phyloP scores from a whole-genome alignment of 805 yeast species.

The Pichia thaimueangensis region DNA sequence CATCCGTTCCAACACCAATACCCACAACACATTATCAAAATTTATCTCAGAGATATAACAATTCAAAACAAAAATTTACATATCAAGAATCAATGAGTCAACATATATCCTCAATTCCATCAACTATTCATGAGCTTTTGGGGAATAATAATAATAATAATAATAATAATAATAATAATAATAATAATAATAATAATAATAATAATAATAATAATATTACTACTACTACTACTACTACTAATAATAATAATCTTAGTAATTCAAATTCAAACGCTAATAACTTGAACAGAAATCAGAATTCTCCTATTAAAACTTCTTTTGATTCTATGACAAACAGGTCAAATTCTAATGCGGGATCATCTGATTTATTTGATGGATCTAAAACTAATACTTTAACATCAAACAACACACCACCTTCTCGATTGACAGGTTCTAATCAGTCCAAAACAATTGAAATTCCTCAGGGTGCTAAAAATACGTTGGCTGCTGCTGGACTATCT shows the following conservation, averaged over 20 bases:
- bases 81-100: constrained; percentile 15
- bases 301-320: too few relatives aligned
- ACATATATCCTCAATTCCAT: constrained; percentile 28
- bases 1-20: constrained; percentile 6
- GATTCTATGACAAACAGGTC: too few relatives aligned
- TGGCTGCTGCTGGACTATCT: constrained; percentile 59
- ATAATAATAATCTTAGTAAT: background rate
- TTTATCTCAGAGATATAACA: constrained; percentile 13
- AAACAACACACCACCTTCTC: background rate
- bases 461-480: constrained; percentile 59
- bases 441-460: constrained; percentile 51
- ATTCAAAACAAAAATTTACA: constrained; percentile 12
- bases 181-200: background rate
- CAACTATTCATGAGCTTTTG: constrained; percentile 21
- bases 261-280: background rate
- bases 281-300: background rate
- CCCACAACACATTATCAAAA: constrained; percentile 13
- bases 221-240: background rate
- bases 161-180: background rate
- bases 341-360: too few relatives aligned
- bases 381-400: background rate
- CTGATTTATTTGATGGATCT: constrained; percentile 1
- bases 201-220: background rate
- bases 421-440: background rate
- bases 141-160: constrained; percentile 11